Conservation (phyloP, 148 eudicot species). For the Chenopodium quinoa region DNA sequence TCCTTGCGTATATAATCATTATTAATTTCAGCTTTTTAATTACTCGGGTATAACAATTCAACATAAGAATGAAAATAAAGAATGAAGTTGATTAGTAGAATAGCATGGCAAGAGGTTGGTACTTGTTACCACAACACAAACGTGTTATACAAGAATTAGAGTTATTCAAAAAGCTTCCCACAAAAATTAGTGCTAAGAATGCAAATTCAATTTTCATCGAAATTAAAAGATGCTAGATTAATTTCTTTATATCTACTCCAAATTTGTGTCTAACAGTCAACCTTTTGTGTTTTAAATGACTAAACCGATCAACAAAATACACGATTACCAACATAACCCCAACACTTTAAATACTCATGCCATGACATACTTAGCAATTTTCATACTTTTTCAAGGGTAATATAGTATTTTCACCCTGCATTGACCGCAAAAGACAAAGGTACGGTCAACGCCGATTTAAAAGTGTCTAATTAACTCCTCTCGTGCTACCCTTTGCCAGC, state of each 20-base stretch:
- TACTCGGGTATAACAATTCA: too few species aligned
- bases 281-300: constrained; percentile 2
- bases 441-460: constrained; percentile 24
- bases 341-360: constrained; percentile 23
- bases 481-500: constrained; percentile 27
- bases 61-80: too few species aligned
- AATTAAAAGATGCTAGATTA: background rate
- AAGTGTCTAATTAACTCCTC: constrained; percentile 15
- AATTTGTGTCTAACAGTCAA: constrained; percentile 15
- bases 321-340: constrained; percentile 26
- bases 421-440: constrained; percentile 28
- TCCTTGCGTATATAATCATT: too few species aligned
- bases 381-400: constrained; percentile 10
- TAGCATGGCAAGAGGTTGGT: background rate
- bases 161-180: background rate
- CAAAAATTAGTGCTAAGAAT: background rate
- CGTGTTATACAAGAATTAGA: background rate
- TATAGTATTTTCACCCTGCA: background rate
- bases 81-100: too few species aligned
- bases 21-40: too few species aligned
- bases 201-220: background rate
- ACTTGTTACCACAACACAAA: background rate
- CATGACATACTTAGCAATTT: constrained; percentile 10
- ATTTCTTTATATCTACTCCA: too few species aligned
- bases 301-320: constrained; percentile 8